A percentile compares a stretch with the other conserved stretches of the same genome.
Evolutionary conservation across 352 stramenopile species (phyloP).

Genomic region (Phytophthora quininea): DNA sequence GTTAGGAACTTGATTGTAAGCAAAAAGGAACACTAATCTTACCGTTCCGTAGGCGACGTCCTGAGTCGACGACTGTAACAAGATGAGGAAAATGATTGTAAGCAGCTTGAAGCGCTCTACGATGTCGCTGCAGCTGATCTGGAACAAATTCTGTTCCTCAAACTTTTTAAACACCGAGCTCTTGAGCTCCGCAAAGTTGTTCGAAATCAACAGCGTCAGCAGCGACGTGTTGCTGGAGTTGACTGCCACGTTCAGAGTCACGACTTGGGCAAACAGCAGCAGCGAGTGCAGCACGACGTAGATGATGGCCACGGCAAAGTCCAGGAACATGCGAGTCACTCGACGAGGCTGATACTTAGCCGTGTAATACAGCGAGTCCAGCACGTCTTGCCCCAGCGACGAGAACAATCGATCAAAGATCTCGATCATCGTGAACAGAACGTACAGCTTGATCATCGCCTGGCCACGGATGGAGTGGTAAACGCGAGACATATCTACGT

Average conservation of each 20-base stretch:
- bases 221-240: slow-evolving; percentile 95
- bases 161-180: slow-evolving; percentile 98
- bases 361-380: slow-evolving; percentile 95
- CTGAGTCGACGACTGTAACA: slow-evolving; percentile 87
- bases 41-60: slow-evolving; percentile 83
- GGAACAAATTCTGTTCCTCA: slow-evolving; percentile 96
- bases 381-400: slow-evolving; percentile 96
- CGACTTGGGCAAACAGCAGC: slow-evolving; percentile 96
- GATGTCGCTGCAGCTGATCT: slow-evolving; percentile 97
- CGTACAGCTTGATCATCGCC: slow-evolving; percentile 98
- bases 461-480: slow-evolving; percentile 99
- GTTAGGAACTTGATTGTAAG: neutral
- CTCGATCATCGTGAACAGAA: slow-evolving; percentile 98
- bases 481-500: slow-evolving; percentile 96
- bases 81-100: slow-evolving; percentile 95
- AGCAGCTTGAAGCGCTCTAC: slow-evolving; percentile 98
- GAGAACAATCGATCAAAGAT: slow-evolving; percentile 98
- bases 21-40: slow-evolving; percentile 15
- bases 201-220: slow-evolving; percentile 95
- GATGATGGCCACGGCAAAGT: slow-evolving; percentile 77
- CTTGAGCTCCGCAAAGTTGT: slow-evolving; percentile 99
- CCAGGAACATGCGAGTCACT: slow-evolving; percentile 73
- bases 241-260: slow-evolving; percentile 97
- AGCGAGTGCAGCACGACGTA: slow-evolving; percentile 93
- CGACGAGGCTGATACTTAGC: slow-evolving; percentile 79